Evolutionary conservation across 257 asterid species (phyloP).

Genomic region (Ophiorrhiza pumila): DNA sequence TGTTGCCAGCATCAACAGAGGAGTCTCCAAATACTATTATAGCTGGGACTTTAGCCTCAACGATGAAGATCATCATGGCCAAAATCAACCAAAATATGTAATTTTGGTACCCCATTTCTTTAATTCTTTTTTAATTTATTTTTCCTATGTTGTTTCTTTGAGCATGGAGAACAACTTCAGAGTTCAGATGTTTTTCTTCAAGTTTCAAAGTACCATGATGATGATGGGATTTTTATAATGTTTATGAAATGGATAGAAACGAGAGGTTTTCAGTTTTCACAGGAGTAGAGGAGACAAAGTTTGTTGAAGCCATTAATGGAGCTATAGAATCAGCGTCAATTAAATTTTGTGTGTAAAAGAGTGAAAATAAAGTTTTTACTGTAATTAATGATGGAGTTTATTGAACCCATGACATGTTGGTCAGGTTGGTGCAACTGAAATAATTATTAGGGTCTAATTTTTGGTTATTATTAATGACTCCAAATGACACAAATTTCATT

Average conservation of each 20-base stretch:
- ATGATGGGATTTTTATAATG: background rate
- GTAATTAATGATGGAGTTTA: background rate
- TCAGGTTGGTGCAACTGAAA: conserved; percentile 3
- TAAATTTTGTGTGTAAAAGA: background rate
- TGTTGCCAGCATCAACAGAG: conserved; percentile 87
- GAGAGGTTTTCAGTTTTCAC: background rate
- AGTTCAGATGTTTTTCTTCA: background rate
- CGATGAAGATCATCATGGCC: background rate
- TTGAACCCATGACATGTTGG: conserved; percentile 2
- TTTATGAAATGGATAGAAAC: background rate
- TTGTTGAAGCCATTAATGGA: conserved; percentile 24
- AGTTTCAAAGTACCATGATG: background rate
- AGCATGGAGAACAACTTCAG: background rate
- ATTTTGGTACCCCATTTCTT: background rate
- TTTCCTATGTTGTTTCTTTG: background rate
- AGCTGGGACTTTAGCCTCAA: conserved; percentile 53
- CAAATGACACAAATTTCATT: too few species aligned
- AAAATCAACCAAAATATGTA: background rate
- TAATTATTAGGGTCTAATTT: background rate
- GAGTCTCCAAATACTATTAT: conserved; percentile 92
- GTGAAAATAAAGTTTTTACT: background rate
- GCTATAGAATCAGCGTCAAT: conserved; percentile 3
- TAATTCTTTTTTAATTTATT: too few species aligned
- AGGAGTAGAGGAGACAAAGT: conserved; percentile 16
- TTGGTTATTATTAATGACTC: conserved; percentile 4